A percentile compares a stretch with the other conserved stretches of the same genome.
Evolutionary conservation across 139 green algal genomes (phyloP).

Genomic region (Coccomyxa sp.): DNA sequence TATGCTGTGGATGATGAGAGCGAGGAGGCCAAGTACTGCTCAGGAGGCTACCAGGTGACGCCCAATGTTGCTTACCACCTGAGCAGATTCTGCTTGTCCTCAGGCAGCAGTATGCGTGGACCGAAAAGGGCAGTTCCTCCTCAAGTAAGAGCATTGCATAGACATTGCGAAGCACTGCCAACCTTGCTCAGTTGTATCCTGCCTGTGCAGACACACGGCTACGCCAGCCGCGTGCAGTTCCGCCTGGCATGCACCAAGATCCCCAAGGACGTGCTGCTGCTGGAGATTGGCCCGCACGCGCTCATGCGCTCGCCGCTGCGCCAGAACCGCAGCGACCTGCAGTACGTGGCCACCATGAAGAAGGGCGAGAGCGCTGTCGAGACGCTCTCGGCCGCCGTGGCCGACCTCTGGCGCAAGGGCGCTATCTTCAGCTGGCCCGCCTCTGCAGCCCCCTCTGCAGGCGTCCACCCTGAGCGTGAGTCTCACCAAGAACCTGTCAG

Average conservation of each 20-base stretch:
- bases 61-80: neutral
- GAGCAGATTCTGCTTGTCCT: no score
- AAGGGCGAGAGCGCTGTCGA: neutral
- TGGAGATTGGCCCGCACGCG: constrained; percentile 7
- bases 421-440: neutral
- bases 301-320: constrained; percentile 5
- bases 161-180: no score
- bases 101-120: no score
- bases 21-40: neutral
- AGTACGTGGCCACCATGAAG: neutral
- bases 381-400: neutral
- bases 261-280: constrained; percentile 4
- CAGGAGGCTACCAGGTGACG: neutral
- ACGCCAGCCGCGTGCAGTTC: neutral
- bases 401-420: constrained; percentile 7
- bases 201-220: neutral
- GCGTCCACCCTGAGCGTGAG: neutral
- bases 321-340: constrained; percentile 4
- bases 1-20: neutral
- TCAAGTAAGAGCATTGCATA: no score
- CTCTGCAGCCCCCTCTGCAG: neutral
- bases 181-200: no score
- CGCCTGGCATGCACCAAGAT: neutral
- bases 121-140: no score
- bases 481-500: no score